Percentiles rank a stretch among this genome's conserved stretches.
These are phyloP conservation scores for Debaryomycetaceae sp. DNA, from an alignment of 1,139 yeast species.

Conservation along the genomic window DNA sequence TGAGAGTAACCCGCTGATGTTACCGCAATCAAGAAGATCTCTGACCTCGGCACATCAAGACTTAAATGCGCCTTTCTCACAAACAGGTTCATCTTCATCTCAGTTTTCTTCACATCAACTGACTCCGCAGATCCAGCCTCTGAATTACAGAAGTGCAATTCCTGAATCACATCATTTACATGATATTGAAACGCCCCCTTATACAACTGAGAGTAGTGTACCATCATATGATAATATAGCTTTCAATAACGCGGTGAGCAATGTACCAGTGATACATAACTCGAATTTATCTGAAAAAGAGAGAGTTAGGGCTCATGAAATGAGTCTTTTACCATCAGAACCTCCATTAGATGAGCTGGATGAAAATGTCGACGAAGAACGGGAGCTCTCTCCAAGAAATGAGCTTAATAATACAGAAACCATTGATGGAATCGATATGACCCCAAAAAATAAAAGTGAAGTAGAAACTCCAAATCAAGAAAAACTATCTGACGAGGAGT, in stretches of 20 bases:
- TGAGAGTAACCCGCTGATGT: constrained; percentile 7
- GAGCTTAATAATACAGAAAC: background rate
- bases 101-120: constrained; percentile 5
- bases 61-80: constrained; percentile 2
- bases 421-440: background rate
- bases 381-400: constrained; percentile 3
- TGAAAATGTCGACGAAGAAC: constrained; percentile 15
- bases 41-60: constrained; percentile 14
- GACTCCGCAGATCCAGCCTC: constrained; percentile 3
- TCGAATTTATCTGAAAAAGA: constrained; percentile 50
- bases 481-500: background rate
- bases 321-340: constrained; percentile 59
- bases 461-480: background rate
- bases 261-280: constrained; percentile 17
- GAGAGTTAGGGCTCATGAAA: constrained; percentile 49
- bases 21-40: constrained; percentile 19
- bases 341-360: constrained; percentile 39
- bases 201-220: constrained; percentile 10
- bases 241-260: background rate
- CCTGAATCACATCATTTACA: constrained; percentile 14
- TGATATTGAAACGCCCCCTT: constrained; percentile 18
- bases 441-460: background rate
- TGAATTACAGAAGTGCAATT: constrained; percentile 8
- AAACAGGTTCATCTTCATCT: constrained; percentile 8
- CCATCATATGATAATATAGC: constrained; percentile 26